Conservation (phyloP, 1,284 basidiomycete genomes). For the Neotropicomus parvogracilis region DNA sequence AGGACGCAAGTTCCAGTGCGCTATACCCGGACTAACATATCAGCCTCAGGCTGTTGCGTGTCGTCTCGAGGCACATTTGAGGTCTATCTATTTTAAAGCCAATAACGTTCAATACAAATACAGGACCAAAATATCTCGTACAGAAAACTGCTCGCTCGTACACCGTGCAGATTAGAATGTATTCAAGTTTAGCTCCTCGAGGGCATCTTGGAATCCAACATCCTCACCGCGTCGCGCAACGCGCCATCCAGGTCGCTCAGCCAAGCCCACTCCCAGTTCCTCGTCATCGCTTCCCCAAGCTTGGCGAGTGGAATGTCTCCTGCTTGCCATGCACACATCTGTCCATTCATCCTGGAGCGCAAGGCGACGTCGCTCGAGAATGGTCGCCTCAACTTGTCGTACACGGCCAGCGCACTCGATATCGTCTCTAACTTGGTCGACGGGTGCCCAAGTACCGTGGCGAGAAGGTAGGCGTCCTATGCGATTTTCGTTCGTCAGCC, state of each 20-base stretch:
- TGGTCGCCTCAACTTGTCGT: conserved; percentile 43
- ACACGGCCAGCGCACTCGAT: conserved; percentile 37
- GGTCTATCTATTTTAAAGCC: too few species aligned
- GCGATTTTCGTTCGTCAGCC: neutral
- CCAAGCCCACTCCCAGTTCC: conserved; percentile 32
- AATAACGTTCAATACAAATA: too few species aligned
- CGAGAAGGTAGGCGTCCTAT: conserved; percentile 41
- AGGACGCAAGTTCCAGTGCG: too few species aligned
- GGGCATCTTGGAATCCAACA: conserved; percentile 10
- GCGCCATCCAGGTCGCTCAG: conserved; percentile 25
- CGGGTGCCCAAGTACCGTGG: conserved; percentile 43
- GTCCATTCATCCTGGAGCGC: conserved; percentile 14
- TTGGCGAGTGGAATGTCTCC: conserved; percentile 11
- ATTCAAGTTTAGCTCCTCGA: neutral
- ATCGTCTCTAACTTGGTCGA: conserved; percentile 36
- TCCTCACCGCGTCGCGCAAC: conserved; percentile 20
- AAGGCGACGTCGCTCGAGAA: conserved; percentile 33
- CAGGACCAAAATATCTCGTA: too few species aligned
- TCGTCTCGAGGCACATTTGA: too few species aligned
- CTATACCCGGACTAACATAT: too few species aligned
- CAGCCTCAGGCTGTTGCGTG: too few species aligned
- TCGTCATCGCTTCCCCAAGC: conserved; percentile 19
- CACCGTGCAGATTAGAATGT: too few species aligned
- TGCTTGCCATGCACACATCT: conserved; percentile 18
- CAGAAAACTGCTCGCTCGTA: too few species aligned